Percentiles rank a stretch among this genome's conserved stretches.
Evolutionary conservation across 495 filamentous ascomycete genomes (phyloP).

Genomic region (Bryoglossum gracile): DNA sequence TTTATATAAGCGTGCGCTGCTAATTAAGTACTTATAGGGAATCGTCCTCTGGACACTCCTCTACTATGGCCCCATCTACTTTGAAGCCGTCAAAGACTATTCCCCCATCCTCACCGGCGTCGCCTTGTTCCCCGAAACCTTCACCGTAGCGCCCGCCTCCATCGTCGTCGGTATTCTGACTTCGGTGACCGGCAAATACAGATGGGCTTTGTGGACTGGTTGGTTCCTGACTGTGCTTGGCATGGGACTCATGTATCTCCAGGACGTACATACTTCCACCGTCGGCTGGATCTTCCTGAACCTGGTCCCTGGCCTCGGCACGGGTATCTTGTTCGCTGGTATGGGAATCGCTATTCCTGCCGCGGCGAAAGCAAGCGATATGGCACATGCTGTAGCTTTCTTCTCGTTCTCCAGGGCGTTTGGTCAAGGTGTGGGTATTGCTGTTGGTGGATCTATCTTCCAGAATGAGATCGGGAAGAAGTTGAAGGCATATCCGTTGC

Average conservation of each 20-base stretch:
- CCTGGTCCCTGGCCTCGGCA: slow-evolving; percentile 43
- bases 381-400: slow-evolving; percentile 49
- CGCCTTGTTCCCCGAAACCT: slow-evolving; percentile 50
- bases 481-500: slow-evolving; percentile 33
- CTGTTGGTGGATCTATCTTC: slow-evolving; percentile 48
- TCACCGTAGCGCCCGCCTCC: slow-evolving; percentile 38
- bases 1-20: too few species aligned
- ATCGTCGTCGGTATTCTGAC: slow-evolving; percentile 43
- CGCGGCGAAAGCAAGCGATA: slow-evolving; percentile 33
- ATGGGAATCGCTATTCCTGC: slow-evolving; percentile 43
- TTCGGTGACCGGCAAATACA: slow-evolving; percentile 35
- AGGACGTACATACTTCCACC: slow-evolving; percentile 39
- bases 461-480: slow-evolving; percentile 48
- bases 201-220: slow-evolving; percentile 47
- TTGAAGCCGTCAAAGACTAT: slow-evolving; percentile 52
- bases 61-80: slow-evolving; percentile 64
- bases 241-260: slow-evolving; percentile 43
- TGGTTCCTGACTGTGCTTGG: slow-evolving; percentile 42
- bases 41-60: slow-evolving; percentile 40
- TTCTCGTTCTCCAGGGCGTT: slow-evolving; percentile 51
- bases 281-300: slow-evolving; percentile 46
- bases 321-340: slow-evolving; percentile 44
- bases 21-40: too few species aligned
- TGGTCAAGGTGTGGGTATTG: slow-evolving; percentile 44
- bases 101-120: slow-evolving; percentile 52